Evolutionary conservation across 306 rosid species (phyloP).

Genomic region (Dryas octopetala): DNA sequence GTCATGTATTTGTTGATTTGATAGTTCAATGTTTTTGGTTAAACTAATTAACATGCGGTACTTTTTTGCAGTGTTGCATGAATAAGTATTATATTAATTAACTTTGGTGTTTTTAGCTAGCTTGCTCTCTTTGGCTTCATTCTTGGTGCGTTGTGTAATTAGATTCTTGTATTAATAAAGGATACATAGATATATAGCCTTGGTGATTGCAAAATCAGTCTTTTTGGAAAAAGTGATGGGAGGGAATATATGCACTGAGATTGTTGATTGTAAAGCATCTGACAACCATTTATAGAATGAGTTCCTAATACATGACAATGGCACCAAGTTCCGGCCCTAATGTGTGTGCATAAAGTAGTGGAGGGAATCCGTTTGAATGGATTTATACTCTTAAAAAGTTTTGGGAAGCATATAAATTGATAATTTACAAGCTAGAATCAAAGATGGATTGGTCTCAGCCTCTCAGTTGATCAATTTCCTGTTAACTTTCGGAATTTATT

Average conservation of each 20-base stretch:
- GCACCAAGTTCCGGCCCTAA: conserved; percentile 36
- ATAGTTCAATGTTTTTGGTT: conserved; percentile 9
- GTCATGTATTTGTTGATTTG: not conserved
- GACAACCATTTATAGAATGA: conserved; percentile 44
- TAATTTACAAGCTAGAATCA: no score
- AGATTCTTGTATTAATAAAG: conserved; percentile 45
- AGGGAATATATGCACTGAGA: conserved; percentile 73
- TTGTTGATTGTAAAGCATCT: conserved; percentile 51
- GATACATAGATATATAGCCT: conserved; percentile 27
- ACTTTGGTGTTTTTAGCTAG: conserved; percentile 7
- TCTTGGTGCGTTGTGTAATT: conserved; percentile 37
- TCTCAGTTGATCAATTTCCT: no score
- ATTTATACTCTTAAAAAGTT: conserved; percentile 43
- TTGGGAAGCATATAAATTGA: no score
- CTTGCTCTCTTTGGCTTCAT: not conserved
- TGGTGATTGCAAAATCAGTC: conserved; percentile 37
- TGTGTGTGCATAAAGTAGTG: conserved; percentile 26
- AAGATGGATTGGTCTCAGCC: no score
- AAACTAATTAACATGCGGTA: not conserved
- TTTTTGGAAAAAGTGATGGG: conserved; percentile 59
- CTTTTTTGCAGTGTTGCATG: conserved; percentile 14
- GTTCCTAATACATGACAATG: conserved; percentile 38
- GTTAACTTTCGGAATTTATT: not conserved
- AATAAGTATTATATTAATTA: not conserved
- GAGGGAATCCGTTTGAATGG: conserved; percentile 55